Evolutionary conservation across 139 green algal genomes (phyloP).

Genomic region (Tetratostichococcus sp.): DNA sequence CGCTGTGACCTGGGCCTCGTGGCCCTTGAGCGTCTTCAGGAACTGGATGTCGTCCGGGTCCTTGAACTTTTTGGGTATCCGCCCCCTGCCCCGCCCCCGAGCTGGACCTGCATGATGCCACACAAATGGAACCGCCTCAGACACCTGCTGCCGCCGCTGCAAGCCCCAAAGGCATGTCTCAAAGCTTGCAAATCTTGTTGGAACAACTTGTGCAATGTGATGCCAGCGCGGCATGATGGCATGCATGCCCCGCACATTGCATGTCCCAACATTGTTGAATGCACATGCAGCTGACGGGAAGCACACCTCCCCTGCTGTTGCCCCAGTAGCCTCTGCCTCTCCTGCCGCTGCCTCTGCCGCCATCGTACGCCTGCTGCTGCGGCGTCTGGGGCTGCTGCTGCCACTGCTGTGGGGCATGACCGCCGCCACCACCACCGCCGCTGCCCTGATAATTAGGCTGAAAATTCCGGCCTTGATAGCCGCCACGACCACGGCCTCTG

Average conservation of each 20-base stretch:
- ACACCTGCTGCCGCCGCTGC: too few species aligned
- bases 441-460: slow-evolving; percentile 5
- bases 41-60: slow-evolving; percentile 44
- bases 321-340: slow-evolving; percentile 17
- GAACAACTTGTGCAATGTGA: too few species aligned
- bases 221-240: too few species aligned
- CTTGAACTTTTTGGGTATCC: slow-evolving; percentile 11
- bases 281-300: background rate
- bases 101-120: background rate
- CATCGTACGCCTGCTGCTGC: slow-evolving; percentile 1
- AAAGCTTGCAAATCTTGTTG: too few species aligned
- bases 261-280: too few species aligned
- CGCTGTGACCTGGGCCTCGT: slow-evolving; percentile 36
- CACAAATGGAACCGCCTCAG: too few species aligned
- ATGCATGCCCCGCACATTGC: too few species aligned
- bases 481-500: background rate
- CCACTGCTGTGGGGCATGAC: slow-evolving; percentile 2
- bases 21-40: slow-evolving; percentile 34
- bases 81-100: background rate
- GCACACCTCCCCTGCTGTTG: slow-evolving; percentile 1
- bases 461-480: background rate
- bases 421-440: slow-evolving; percentile 1
- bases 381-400: background rate
- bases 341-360: slow-evolving; percentile 2
- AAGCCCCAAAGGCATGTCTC: too few species aligned